Evolutionary conservation across 805 yeast species (phyloP), one percentile per base, ranked within the genome.

Genomic region (Lipomyces oligophaga): DNA sequence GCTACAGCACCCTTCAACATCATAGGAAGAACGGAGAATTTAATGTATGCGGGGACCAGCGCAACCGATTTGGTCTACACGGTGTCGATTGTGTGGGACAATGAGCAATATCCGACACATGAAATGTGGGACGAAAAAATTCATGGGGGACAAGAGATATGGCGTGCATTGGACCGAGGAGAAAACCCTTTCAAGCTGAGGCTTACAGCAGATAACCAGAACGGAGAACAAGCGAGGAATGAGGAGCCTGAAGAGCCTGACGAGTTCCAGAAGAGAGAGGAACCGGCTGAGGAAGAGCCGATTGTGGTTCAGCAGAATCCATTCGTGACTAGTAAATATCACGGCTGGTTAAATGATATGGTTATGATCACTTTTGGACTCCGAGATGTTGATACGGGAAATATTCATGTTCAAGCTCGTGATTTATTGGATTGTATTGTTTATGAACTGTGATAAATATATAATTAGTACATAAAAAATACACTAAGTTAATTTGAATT

Each of bases 1-100:
- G 45, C 36, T 4, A 48, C 52, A 11, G 52, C 52, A 8, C 52
- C 52, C 19, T 48, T 48, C 15, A 34, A 48, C n/a, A 38, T 45
- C 41, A 40, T 48, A 8, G 52, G 52, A 13, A 22, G 52, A 24
- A 46, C 52, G 3, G 36, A 30, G 11, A 47, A 35, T 21, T 26
- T 48, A 20, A 43, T 49, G 30, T 48, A 48, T 15, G 40, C 43
- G 5, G 52, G 52, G 5, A 26, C 25, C 10, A 43, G 38, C 32
- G 52, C 32, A 20, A 21, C 34, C 7, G 34, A 25, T 2, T 45
- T 48, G 52, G 15, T 48, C 11, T 48, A 48, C 34, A 24, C 52
- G 7, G 52, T 48, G 16, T 38, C 45, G 13, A 44, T 48, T 26
- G 21, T 28, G 6, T 48, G 52, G 52, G 52, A 48, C 26, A 37